phyloP scores from a whole-genome alignment of 352 stramenopile genomes.

The Phytophthora pini region DNA sequence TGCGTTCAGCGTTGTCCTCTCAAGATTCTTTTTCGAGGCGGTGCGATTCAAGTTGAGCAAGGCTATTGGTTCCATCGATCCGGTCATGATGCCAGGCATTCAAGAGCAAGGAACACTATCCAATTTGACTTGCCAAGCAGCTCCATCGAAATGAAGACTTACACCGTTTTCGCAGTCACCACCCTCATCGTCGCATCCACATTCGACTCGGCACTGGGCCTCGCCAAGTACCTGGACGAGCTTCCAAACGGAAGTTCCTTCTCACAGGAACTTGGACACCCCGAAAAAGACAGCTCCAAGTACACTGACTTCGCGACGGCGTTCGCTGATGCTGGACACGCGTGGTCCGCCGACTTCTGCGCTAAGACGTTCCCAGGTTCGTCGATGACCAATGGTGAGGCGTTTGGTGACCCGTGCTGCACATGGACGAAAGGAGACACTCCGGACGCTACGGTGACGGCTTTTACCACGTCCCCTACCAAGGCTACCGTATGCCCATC shows the following conservation, averaged over 20 bases:
- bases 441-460: slow-evolving; percentile 42
- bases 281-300: slow-evolving; percentile 30
- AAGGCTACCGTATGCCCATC: slow-evolving; percentile 32
- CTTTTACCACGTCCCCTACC: slow-evolving; percentile 34
- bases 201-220: slow-evolving; percentile 17
- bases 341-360: slow-evolving; percentile 34
- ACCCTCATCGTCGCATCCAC: slow-evolving; percentile 27
- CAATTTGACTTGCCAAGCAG: slow-evolving; percentile 1
- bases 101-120: slow-evolving; percentile 5
- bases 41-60: neutral
- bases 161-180: slow-evolving; percentile 16
- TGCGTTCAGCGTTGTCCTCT: slow-evolving; percentile 9
- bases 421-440: slow-evolving; percentile 45
- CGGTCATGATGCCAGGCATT: neutral
- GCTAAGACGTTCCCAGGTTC: slow-evolving; percentile 29
- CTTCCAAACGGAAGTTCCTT: slow-evolving; percentile 53
- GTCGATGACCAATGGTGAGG: slow-evolving; percentile 44
- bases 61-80: neutral
- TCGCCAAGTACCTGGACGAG: slow-evolving; percentile 37
- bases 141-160: slow-evolving; percentile 26
- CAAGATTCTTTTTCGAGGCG: slow-evolving; percentile 18
- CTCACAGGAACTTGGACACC: slow-evolving; percentile 47
- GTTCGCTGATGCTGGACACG: slow-evolving; percentile 29
- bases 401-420: slow-evolving; percentile 65
- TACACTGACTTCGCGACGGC: slow-evolving; percentile 45